Conservation (phyloP, 2,329 filamentous ascomycete species). For the Paraconiothyrium sp. region DNA sequence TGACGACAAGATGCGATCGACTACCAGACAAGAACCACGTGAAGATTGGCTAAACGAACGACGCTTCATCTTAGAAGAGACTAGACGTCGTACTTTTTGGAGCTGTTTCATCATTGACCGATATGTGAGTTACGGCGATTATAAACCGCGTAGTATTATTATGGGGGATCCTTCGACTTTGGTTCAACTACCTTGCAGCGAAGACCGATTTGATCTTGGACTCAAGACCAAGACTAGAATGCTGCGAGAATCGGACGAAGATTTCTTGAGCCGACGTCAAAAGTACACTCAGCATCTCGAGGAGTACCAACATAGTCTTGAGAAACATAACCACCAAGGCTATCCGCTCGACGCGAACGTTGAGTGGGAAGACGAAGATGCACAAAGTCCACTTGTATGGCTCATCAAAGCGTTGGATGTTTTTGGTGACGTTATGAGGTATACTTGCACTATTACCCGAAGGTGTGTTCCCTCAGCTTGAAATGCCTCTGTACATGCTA, state of each 20-base stretch:
- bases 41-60: constrained; percentile 42
- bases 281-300: neutral
- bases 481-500: constrained; percentile 13
- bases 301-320: too few relatives aligned
- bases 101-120: constrained; percentile 78
- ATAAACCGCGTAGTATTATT: constrained; percentile 67
- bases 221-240: constrained; percentile 61
- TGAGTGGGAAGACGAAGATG: constrained; percentile 61
- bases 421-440: constrained; percentile 66
- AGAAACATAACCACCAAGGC: neutral
- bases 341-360: constrained; percentile 21
- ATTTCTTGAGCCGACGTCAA: constrained; percentile 7
- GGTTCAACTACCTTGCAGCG: constrained; percentile 74
- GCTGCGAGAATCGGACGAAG: constrained; percentile 11
- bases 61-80: constrained; percentile 68
- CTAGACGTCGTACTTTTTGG: constrained; percentile 75
- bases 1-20: constrained; percentile 47
- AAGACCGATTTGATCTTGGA: constrained; percentile 65
- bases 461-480: constrained; percentile 49
- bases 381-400: constrained; percentile 59
- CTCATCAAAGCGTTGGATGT: constrained; percentile 65
- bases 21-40: neutral
- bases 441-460: constrained; percentile 66
- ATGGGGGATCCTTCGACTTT: constrained; percentile 68
- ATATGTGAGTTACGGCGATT: constrained; percentile 71